Base-by-base conservation (phyloP, 495 filamentous ascomycete species). In the Aspergillus steynii region DNA sequence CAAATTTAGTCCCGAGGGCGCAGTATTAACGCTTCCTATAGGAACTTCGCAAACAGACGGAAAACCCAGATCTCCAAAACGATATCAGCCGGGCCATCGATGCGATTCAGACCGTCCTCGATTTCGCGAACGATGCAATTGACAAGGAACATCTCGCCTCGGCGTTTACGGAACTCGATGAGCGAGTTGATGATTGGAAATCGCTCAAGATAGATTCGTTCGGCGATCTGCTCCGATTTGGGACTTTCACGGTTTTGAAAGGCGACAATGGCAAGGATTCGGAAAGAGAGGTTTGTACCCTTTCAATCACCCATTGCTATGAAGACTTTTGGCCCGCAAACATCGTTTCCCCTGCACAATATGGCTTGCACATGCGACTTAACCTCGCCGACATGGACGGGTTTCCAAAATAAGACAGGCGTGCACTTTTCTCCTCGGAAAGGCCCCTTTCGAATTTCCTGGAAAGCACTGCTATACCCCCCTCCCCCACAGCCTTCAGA, bases 141-240 rank as follows among this genome's bases (percentile, higher is more conserved):
- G 87, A 93, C 67, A 89, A 90, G 53, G 91, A 96, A 68, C 85
- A 96, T 55, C 80, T 95, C 55, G 77, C 84, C 47, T 86, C 90
- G 59, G 92, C 93, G 8, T 79, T 97, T 25, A 83, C 86, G 55
- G 96, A 98, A 52, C 80, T 99, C 15, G 85, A 86, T 57, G 74
- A 78, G 45, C 83, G 93, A n/a, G 95, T 99, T 1, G 95, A 98
- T 68, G 95, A 99, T 71, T 99, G 95, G 95, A 98, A 97, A 71
- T 87, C 91, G 32, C 90, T 98, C 69, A 86, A 87, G 46, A 86
- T 97, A 29, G 90, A 96, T 48, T 85, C 89, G 26, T 98, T 99
- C 71, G 95, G 95, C 20, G 90, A 92, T 46, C 76, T 99, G 31
- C 78, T 99, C 15, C 82, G 97, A 2, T 90, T 94, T 66, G 95